Evolutionary conservation across 2,329 filamentous ascomycete genomes (phyloP), one percentile per base, ranked within the genome.

Genomic region (Trichoderma citrinoviride): DNA sequence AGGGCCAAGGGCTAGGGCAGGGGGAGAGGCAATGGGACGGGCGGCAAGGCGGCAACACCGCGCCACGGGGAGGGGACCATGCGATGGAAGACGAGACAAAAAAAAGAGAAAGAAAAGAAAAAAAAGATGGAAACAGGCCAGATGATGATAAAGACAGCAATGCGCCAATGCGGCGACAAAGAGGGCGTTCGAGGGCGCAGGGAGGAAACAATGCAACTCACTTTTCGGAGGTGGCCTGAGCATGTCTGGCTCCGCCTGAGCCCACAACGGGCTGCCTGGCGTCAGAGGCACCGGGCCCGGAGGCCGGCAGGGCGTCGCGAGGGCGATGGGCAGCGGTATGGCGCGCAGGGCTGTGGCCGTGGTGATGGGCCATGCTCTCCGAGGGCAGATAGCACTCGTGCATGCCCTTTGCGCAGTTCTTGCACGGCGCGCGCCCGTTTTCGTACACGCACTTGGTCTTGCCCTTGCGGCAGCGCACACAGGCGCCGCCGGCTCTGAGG

Each of bases 391-490:
- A 87, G 77, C 85, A 87, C 64, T 87, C 84, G 74, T 87, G 85
- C 82, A 86, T 83, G 66, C 85, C 85, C 75, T 87, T 87, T 54
- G 83, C 83, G 76, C 85, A 87, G 76, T 87, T 87, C 73, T 85
- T 85, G 78, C 85, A 87, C 14, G 85, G 85, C n/a, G 84, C 82
- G 73, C 83, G 80, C 58, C 84, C 84, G 70, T 85, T 86, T 68
- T 87, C 85, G 77, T 87, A 87, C 71, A 87, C 84, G 68, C 85
- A 87, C 71, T 86, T 87, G 60, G 85, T 87, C 76, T 87, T 87
- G 77, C 85, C 85, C 73, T 87, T 87, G 74, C 85, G 83, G 75
- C 85, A 87, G 75, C 85, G 83, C 69, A 87, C 85, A 69, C 85
- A 87, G 71, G 85, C 85, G 71, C 84, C 84, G 73, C 84, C 84